Conservation (phyloP, 1,284 basidiomycete genomes). For the Cryptococcus wingfieldii region DNA sequence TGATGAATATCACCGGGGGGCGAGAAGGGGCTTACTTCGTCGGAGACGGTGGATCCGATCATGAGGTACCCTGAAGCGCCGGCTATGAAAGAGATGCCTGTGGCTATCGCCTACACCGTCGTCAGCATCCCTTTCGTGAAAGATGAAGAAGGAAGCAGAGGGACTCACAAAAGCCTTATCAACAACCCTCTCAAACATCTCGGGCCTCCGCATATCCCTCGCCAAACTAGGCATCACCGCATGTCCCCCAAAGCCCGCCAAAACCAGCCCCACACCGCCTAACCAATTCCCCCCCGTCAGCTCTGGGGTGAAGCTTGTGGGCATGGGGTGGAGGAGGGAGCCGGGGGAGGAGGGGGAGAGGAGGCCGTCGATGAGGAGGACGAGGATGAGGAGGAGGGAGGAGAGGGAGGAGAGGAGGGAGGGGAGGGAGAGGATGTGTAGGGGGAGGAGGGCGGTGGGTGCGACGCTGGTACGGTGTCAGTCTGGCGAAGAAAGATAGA, state of each 20-base stretch:
- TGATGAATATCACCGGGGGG: neutral
- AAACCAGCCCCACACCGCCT: conserved; percentile 71
- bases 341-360: conserved; percentile 75
- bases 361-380: conserved; percentile 80
- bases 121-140: neutral
- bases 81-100: conserved; percentile 70
- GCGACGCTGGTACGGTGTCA: conserved; percentile 56
- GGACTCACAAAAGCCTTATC: conserved; percentile 41
- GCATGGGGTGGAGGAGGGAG: conserved; percentile 69
- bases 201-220: conserved; percentile 82
- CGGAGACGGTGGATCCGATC: conserved; percentile 77
- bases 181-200: conserved; percentile 60
- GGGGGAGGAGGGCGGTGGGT: conserved; percentile 77
- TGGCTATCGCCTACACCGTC: conserved; percentile 62
- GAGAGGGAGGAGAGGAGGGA: conserved; percentile 80
- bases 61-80: conserved; percentile 85
- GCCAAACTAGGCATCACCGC: conserved; percentile 87
- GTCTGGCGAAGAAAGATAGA: neutral
- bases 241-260: conserved; percentile 96
- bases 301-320: conserved; percentile 63
- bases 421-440: conserved; percentile 76
- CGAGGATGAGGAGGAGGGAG: conserved; percentile 68
- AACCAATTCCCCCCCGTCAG: conserved; percentile 53
- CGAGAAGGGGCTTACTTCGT: conserved; percentile 60
- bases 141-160: neutral